Evolutionary conservation across 768 basidiomycete genomes (phyloP), one percentile per base, ranked within the genome.

Genomic region (Boletus patriciae): DNA sequence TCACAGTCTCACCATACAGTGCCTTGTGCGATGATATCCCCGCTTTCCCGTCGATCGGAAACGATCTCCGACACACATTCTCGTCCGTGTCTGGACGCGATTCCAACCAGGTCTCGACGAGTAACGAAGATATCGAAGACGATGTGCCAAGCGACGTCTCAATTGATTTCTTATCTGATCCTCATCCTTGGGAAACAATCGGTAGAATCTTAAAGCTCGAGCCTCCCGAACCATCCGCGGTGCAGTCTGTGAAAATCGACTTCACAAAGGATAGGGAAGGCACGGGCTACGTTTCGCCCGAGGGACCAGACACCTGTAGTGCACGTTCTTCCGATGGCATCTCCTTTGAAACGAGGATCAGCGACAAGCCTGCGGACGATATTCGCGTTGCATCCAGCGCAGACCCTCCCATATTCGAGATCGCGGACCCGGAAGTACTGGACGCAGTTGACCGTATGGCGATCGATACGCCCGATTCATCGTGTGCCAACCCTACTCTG

Each of bases 161-260:
- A 21, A 47, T 73, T 18, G 58, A 71, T 54, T 62, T 73, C 55
- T 55, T 71, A 27, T 60, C 64, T n/a, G 70, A 71, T 52, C 70
- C 70, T 6, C 60, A 68, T 46, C 70, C 70, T 15, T 71, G 70
- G 70, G 61, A 63, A 45, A 66, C 70, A 21, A 73, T 71, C n/a
- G 64, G 62, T 27, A 66, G 29, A 27, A 68, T 73, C 4, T 46
- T 71, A 21, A 50, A 61, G n/a, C 59, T 71, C 41, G 3, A 55
- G 27, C 48, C 51, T 53, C 27, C 43, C 3, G 33, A 46, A 37
- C 41, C 37, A 50, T 42, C 40, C 11, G 16, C 38, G n/a, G 25
- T 12, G 1, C 57, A 41, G 10, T 33, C 45, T 19, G 29, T 49
- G 18, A 29, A 51, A 37, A 27, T 71, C 37, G 5, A 7, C 34